phyloP scores from a whole-genome alignment of 2,329 filamentous ascomycete species.

The Colletotrichum sojae region DNA sequence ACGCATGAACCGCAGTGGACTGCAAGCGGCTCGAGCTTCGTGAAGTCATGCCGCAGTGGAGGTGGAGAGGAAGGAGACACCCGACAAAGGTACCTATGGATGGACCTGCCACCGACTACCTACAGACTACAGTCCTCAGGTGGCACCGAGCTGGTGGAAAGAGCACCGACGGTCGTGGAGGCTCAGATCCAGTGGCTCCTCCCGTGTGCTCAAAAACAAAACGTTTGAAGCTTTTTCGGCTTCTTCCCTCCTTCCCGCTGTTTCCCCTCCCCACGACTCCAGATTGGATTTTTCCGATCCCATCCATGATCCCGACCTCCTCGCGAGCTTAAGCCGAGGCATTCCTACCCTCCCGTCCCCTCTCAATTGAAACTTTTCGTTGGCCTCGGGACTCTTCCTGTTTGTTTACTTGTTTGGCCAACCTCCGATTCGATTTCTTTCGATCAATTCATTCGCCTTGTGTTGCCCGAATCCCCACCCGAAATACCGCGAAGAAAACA shows the following conservation, averaged over 20 bases:
- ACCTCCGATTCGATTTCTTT: not conserved
- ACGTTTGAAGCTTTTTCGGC: constrained; percentile 30
- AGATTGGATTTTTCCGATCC: not conserved
- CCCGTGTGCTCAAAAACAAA: constrained; percentile 12
- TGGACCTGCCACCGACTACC: too few species aligned
- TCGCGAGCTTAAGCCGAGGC: not conserved
- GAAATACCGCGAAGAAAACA: not conserved
- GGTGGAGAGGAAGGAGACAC: not conserved
- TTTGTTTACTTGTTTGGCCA: not conserved
- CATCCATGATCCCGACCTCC: not conserved
- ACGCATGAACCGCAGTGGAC: constrained; percentile 27
- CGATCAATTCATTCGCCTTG: not conserved
- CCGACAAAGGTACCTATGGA: too few species aligned
- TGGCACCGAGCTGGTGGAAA: too few species aligned
- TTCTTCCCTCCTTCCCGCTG: constrained; percentile 3
- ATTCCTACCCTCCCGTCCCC: not conserved
- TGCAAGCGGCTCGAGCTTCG: constrained; percentile 39
- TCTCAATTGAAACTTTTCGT: constrained; percentile 12
- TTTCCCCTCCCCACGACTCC: constrained; percentile 13
- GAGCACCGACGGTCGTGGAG: too few species aligned
- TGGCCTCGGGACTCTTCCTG: not conserved
- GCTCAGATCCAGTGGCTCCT: too few species aligned
- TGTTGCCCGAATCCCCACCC: not conserved
- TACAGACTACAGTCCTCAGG: too few species aligned
- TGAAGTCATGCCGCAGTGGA: constrained; percentile 31